Conservation (phyloP, 495 filamentous ascomycete species). For the Aspergillus taichungensis region DNA sequence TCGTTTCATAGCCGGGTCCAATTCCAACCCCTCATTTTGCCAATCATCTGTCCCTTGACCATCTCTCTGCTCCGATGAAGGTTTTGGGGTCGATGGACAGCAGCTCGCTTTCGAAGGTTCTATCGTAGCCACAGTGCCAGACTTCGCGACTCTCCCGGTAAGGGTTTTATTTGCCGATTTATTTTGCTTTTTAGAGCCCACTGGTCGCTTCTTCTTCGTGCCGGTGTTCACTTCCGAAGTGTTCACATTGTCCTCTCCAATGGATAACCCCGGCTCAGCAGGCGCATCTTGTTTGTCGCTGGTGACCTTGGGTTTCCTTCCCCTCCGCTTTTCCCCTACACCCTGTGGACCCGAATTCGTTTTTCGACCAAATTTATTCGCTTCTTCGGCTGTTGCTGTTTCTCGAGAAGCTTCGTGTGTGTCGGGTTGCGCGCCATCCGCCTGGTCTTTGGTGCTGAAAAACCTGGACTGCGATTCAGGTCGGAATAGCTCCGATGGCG, state of each 20-base stretch:
- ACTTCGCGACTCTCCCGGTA: conserved; percentile 27
- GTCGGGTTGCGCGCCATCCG: conserved; percentile 1
- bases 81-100: not conserved
- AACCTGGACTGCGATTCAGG: conserved; percentile 21
- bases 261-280: not conserved
- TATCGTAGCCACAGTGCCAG: conserved; percentile 10
- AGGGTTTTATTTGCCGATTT: conserved; percentile 26
- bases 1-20: conserved; percentile 30
- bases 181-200: conserved; percentile 11
- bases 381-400: conserved; percentile 1
- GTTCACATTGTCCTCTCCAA: conserved; percentile 7
- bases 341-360: conserved; percentile 5
- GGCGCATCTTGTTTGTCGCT: conserved; percentile 2
- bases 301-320: conserved; percentile 7
- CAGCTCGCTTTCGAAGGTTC: conserved; percentile 8
- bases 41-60: conserved; percentile 5
- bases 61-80: not conserved
- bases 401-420: conserved; percentile 1
- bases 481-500: conserved; percentile 27
- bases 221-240: conserved; percentile 10
- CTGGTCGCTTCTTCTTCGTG: conserved; percentile 12
- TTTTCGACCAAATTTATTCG: conserved; percentile 3
- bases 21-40: conserved; percentile 17
- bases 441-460: conserved; percentile 10
- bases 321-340: conserved; percentile 11